Conservation (phyloP, 371 early-diverging fungal genomes). For the Lichtheimia ornata region DNA sequence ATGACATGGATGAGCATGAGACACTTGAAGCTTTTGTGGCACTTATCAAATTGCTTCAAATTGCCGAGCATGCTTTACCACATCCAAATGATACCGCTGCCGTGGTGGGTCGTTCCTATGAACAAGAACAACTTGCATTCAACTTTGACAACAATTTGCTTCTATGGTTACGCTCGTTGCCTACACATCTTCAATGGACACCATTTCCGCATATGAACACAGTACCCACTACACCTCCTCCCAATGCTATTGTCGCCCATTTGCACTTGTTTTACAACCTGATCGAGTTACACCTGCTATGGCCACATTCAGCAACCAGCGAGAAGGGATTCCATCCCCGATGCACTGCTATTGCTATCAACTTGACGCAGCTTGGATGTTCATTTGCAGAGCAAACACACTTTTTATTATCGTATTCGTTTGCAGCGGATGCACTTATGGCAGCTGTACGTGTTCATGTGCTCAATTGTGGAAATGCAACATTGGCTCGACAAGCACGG, state of each 20-base stretch:
- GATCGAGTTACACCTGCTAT: conserved; percentile 21
- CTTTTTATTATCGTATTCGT: conserved; percentile 21
- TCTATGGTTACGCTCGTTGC: conserved; percentile 31
- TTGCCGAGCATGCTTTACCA: conserved; percentile 26
- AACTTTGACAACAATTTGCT: conserved; percentile 22
- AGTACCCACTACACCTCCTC: conserved; percentile 31
- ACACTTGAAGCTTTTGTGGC: conserved; percentile 28
- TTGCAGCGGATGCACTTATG: conserved; percentile 33
- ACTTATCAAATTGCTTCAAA: conserved; percentile 29
- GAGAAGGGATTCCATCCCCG: conserved; percentile 19
- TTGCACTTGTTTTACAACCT: conserved; percentile 33
- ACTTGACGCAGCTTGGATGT: conserved; percentile 27
- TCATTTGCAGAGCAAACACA: conserved; percentile 21
- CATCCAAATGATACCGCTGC: conserved; percentile 1
- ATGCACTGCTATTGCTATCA: conserved; percentile 27
- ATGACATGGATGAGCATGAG: conserved; percentile 30
- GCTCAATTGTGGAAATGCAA: conserved; percentile 33
- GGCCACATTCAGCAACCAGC: conserved; percentile 19
- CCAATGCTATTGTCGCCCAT: conserved; percentile 30
- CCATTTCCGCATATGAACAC: conserved; percentile 21
- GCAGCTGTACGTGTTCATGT: conserved; percentile 42
- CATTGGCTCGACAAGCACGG: conserved; percentile 29
- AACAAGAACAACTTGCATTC: conserved; percentile 30
- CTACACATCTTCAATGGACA: conserved; percentile 34
- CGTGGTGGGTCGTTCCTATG: conserved; percentile 9